phyloP scores from a whole-genome alignment of 352 stramenopile species.

The Phytophthora palmivora region DNA sequence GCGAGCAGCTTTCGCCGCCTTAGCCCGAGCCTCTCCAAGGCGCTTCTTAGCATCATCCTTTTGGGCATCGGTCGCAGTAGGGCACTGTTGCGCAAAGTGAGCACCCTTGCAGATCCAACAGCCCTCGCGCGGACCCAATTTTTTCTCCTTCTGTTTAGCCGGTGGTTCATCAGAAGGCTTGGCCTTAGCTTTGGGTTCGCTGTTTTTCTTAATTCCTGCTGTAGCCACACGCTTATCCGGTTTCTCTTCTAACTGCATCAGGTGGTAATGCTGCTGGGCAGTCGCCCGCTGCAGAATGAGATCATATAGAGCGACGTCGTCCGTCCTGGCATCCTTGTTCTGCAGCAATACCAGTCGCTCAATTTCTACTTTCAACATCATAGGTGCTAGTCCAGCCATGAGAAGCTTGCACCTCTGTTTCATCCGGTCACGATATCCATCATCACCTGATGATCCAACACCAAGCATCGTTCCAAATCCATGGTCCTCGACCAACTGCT shows the following conservation, averaged over 20 bases:
- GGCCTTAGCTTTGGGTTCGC: background rate
- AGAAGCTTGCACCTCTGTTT: constrained; percentile 20
- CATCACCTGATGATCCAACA: constrained; percentile 1
- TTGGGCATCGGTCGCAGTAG: constrained; percentile 14
- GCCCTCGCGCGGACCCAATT: constrained; percentile 1
- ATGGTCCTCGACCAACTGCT: constrained; percentile 19
- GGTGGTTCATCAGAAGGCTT: background rate
- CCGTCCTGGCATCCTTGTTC: constrained; percentile 5
- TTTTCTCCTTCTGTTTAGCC: constrained; percentile 1
- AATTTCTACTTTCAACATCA: constrained; percentile 18
- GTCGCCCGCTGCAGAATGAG: constrained; percentile 16
- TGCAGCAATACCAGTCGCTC: constrained; percentile 6
- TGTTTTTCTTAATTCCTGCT: background rate
- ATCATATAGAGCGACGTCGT: constrained; percentile 12
- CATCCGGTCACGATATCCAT: constrained; percentile 9
- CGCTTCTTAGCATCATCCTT: constrained; percentile 3
- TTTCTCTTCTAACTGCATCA: constrained; percentile 14
- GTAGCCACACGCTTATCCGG: background rate
- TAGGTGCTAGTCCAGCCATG: constrained; percentile 2
- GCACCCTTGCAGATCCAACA: constrained; percentile 13
- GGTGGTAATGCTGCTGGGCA: constrained; percentile 14
- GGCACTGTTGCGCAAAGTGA: constrained; percentile 13
- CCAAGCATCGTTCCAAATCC: constrained; percentile 23
- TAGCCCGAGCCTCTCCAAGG: constrained; percentile 5
- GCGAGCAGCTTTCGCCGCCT: constrained; percentile 9